phyloP scores from a whole-genome alignment of 2,329 filamentous ascomycete species.

The Alternaria triticimaculans region DNA sequence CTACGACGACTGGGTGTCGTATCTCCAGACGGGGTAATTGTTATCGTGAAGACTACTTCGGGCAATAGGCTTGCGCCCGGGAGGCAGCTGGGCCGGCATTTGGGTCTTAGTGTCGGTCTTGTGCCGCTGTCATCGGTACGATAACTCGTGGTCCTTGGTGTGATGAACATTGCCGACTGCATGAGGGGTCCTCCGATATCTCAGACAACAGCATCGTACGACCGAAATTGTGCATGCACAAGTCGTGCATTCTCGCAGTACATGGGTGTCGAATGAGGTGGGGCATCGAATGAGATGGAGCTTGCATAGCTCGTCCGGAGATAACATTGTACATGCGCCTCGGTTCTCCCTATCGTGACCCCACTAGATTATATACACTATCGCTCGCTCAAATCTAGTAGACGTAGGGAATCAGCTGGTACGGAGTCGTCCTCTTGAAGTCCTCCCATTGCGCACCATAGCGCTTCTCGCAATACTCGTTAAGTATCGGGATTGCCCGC shows the following conservation, averaged over 20 bases:
- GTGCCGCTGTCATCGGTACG: conserved; percentile 5
- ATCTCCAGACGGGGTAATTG: conserved; percentile 3
- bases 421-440: conserved; percentile 52
- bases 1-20: conserved; percentile 14
- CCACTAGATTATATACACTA: background rate
- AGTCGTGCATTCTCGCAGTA: background rate
- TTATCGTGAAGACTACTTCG: conserved; percentile 29
- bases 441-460: conserved; percentile 52
- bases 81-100: conserved; percentile 12
- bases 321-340: background rate
- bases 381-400: conserved; percentile 24
- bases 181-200: background rate
- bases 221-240: conserved; percentile 2
- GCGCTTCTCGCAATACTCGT: conserved; percentile 56
- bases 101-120: conserved; percentile 15
- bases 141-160: conserved; percentile 2
- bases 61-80: conserved; percentile 14
- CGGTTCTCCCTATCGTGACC: background rate
- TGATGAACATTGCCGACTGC: conserved; percentile 6
- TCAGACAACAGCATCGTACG: background rate
- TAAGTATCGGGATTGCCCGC: conserved; percentile 56
- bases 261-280: background rate
- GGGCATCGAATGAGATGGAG: background rate
- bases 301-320: background rate
- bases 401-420: conserved; percentile 42